Percentiles rank a stretch among this genome's conserved stretches.
These are phyloP conservation scores for Hanseniaspora lindneri DNA, from an alignment of 805 yeast species.

Conservation along the genomic window DNA sequence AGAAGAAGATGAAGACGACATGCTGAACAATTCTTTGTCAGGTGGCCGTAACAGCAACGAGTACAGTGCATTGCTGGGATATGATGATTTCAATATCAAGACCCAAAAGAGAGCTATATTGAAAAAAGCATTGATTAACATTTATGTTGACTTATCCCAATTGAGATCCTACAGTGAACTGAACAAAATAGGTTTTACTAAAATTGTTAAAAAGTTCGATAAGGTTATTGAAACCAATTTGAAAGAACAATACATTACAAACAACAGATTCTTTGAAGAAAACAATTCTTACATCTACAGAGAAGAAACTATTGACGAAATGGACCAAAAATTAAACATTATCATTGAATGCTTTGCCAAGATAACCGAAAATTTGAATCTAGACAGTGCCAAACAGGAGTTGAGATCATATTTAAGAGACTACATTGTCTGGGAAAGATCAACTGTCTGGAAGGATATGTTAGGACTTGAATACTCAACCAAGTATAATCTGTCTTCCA, in stretches of 20 bases:
- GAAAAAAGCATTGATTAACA: conserved; percentile 48
- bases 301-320: conserved; percentile 33
- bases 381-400: conserved; percentile 41
- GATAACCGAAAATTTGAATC: conserved; percentile 29
- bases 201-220: conserved; percentile 83
- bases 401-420: conserved; percentile 61
- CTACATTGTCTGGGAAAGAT: conserved; percentile 91
- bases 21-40: background rate
- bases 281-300: conserved; percentile 45
- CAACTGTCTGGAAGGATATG: conserved; percentile 93
- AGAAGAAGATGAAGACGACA: conserved; percentile 12
- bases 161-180: conserved; percentile 72
- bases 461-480: conserved; percentile 60
- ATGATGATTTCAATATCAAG: conserved; percentile 39
- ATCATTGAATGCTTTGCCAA: conserved; percentile 45
- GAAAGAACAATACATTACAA: conserved; percentile 39
- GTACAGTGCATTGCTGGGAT: conserved; percentile 41
- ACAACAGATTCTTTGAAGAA: conserved; percentile 32
- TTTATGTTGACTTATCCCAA: conserved; percentile 67
- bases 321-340: conserved; percentile 45
- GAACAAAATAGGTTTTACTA: conserved; percentile 74
- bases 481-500: conserved; percentile 34
- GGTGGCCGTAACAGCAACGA: conserved; percentile 4
- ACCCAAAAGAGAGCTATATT: conserved; percentile 50
- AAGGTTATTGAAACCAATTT: conserved; percentile 53